Evolutionary conservation across 73 alveolate genomes (phyloP).

Genomic region (Uronychia setigera): DNA sequence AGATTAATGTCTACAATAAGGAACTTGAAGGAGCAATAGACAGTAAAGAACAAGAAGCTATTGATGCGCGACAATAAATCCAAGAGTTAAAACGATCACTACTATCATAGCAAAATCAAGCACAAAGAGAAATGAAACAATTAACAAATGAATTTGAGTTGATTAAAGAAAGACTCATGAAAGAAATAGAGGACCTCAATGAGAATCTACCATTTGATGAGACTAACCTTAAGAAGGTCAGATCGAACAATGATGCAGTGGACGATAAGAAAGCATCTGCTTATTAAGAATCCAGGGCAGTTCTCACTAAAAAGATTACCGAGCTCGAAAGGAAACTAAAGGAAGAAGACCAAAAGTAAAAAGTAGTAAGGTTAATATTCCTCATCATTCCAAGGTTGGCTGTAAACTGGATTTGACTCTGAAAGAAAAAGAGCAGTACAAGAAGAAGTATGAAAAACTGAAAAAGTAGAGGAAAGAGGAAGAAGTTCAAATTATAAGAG

Average conservation of each 20-base stretch:
- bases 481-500: constrained; percentile 12
- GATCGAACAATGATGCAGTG: background rate
- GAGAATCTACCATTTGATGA: background rate
- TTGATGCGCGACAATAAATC: background rate
- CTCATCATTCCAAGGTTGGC: too few species aligned
- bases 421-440: constrained; percentile 46
- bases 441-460: constrained; percentile 32
- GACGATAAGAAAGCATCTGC: background rate
- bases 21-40: constrained; percentile 25
- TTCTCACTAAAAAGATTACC: constrained; percentile 33
- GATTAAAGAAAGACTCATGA: background rate
- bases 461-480: constrained; percentile 29
- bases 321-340: constrained; percentile 43
- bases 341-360: constrained; percentile 41
- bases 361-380: constrained; percentile 6
- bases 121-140: background rate
- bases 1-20: constrained; percentile 50
- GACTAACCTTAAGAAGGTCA: background rate
- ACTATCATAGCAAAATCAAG: background rate
- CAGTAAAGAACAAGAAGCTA: background rate
- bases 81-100: background rate
- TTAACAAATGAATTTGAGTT: background rate
- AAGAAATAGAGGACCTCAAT: background rate
- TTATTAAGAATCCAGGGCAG: constrained; percentile 12
- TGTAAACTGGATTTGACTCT: constrained; percentile 8